phyloP scores from a whole-genome alignment of 2,329 filamentous ascomycete species.

The Cercospora janseana region DNA sequence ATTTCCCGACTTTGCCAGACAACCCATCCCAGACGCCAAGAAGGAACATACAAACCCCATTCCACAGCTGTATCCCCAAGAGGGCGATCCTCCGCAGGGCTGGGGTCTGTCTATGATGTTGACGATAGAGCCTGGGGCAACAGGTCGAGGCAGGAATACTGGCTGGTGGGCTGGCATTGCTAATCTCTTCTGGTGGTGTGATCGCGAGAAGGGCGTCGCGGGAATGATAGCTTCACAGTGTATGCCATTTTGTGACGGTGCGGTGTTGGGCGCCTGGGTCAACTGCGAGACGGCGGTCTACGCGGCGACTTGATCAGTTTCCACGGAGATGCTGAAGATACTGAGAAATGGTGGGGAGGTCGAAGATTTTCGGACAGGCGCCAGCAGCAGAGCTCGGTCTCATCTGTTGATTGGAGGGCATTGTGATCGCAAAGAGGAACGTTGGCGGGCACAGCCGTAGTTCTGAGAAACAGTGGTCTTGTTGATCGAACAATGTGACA shows the following conservation, averaged over 20 bases:
- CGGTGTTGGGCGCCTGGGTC: conserved; percentile 26
- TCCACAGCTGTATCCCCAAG: conserved; percentile 40
- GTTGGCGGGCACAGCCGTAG: no score
- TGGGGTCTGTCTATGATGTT: conserved; percentile 55
- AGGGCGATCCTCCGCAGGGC: conserved; percentile 57
- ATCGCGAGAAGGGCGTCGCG: conserved; percentile 40
- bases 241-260: conserved; percentile 39
- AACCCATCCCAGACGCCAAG: conserved; percentile 37
- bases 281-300: conserved; percentile 18
- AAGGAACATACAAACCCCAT: conserved; percentile 38
- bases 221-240: conserved; percentile 42
- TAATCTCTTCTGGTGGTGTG: conserved; percentile 42
- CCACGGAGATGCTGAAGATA: no score
- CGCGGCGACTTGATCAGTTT: conserved; percentile 9
- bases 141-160: conserved; percentile 37
- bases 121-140: conserved; percentile 37
- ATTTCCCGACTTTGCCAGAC: conserved; percentile 38
- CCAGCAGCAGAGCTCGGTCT: no score
- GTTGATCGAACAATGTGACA: no score
- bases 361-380: no score
- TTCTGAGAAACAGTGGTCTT: no score
- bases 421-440: no score
- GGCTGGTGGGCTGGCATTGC: conserved; percentile 41
- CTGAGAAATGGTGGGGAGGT: no score
- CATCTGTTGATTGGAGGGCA: no score